Percentiles rank a stretch among this genome's conserved stretches.
phyloP scores from a whole-genome alignment of 2,329 filamentous ascomycete genomes.

The Ophiostoma novo-ulmi region DNA sequence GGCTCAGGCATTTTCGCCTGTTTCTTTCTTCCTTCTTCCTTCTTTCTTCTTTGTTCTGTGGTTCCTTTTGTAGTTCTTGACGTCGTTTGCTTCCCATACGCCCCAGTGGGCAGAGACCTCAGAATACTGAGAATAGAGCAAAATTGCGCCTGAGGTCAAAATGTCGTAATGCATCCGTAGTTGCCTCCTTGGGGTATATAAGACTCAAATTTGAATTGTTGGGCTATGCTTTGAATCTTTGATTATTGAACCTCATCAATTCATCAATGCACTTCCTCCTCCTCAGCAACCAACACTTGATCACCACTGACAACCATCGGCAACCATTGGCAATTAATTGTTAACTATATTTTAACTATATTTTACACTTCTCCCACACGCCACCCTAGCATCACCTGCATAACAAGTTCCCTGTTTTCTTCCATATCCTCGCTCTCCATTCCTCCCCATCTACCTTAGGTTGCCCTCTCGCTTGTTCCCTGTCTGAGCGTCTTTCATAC shows the following conservation, averaged over 20 bases:
- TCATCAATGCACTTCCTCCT: background rate
- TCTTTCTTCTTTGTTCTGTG: background rate
- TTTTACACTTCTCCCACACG: background rate
- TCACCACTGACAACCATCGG: background rate
- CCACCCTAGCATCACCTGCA: constrained; percentile 11
- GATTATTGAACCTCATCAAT: background rate
- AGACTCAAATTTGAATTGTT: background rate
- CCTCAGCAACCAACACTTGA: background rate
- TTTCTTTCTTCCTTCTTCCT: background rate
- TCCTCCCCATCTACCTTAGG: background rate
- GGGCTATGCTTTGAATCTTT: background rate
- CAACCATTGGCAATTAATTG: too few relatives aligned
- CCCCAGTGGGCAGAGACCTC: background rate
- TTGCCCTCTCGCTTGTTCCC: background rate
- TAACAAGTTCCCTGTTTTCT: constrained; percentile 2
- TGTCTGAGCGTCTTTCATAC: background rate
- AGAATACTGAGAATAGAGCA: too few relatives aligned
- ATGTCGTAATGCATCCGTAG: background rate
- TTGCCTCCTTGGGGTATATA: background rate
- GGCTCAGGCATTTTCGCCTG: background rate
- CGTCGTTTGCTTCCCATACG: background rate
- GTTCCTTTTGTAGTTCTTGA: background rate
- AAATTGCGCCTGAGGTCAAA: background rate
- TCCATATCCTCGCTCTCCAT: background rate
- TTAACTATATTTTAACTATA: background rate